Evolutionary conservation across 1,284 basidiomycete species (phyloP).

Genomic region (Porodaedalea pini): DNA sequence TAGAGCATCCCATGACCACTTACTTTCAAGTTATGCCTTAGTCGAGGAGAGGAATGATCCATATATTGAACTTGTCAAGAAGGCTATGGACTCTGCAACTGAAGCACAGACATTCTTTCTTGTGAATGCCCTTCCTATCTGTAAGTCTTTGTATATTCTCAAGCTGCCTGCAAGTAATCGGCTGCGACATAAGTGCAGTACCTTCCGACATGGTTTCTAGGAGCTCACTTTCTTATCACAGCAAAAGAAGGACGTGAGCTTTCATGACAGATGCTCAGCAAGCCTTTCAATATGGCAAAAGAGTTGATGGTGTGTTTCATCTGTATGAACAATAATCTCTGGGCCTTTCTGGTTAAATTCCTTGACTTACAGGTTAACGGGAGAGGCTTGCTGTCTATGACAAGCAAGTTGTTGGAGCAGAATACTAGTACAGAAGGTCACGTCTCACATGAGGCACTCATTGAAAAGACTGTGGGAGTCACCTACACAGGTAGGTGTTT

Average conservation of each 20-base stretch:
- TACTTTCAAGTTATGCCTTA: neutral
- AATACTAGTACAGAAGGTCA: neutral
- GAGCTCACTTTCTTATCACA: constrained; percentile 18
- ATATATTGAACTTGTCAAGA: constrained; percentile 13
- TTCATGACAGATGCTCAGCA: constrained; percentile 5
- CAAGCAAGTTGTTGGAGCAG: constrained; percentile 13
- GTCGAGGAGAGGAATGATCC: constrained; percentile 7
- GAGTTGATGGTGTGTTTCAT: neutral
- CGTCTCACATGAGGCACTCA: constrained; percentile 7
- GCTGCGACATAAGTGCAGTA: too few species aligned
- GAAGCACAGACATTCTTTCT: constrained; percentile 18
- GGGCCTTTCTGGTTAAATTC: too few species aligned
- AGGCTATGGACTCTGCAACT: constrained; percentile 16
- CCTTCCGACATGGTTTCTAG: constrained; percentile 24
- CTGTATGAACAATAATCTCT: neutral
- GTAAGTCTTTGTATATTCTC: constrained; percentile 5
- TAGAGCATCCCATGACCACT: neutral
- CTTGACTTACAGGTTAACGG: constrained; percentile 13
- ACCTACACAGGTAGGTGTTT: neutral
- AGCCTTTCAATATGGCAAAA: neutral
- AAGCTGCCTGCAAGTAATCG: too few species aligned
- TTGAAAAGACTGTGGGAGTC: constrained; percentile 11
- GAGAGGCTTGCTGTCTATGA: constrained; percentile 13
- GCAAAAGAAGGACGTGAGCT: constrained; percentile 4
- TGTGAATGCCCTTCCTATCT: constrained; percentile 18